phyloP scores from a whole-genome alignment of 164 flowering plant species.

The Macadamia tetraphylla region DNA sequence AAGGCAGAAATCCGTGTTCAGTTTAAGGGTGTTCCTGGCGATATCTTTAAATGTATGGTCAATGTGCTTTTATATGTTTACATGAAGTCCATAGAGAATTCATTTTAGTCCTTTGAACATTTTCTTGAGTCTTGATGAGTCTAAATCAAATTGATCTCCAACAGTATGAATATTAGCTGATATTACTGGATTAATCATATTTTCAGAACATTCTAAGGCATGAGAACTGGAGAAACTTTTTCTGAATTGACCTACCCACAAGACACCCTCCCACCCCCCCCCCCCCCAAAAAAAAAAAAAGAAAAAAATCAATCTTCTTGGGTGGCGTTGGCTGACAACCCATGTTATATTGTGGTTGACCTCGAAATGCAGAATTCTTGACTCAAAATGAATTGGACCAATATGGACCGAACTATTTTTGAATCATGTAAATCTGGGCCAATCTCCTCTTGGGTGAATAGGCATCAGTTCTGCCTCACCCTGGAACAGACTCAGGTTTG shows the following conservation, averaged over 20 bases:
- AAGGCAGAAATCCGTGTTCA: constrained; percentile 96
- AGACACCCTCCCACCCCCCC: no score
- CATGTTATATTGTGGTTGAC: no score
- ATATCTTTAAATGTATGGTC: constrained; percentile 78
- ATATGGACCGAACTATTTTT: background rate
- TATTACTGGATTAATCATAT: background rate
- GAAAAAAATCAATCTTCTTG: no score
- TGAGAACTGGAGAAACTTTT: background rate
- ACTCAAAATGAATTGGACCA: no score
- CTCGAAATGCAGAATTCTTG: no score
- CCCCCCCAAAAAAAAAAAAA: no score
- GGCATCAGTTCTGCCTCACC: no score
- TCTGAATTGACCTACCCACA: background rate
- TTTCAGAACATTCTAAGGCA: background rate
- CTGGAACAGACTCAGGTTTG: no score
- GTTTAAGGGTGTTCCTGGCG: constrained; percentile 98
- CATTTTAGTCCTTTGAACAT: background rate
- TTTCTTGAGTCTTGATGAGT: background rate
- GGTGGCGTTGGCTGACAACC: no score
- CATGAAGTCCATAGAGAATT: background rate
- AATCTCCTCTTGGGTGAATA: background rate
- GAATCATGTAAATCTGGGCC: background rate
- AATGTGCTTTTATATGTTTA: background rate
- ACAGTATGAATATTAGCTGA: background rate
- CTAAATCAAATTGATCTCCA: background rate